A percentile compares a stretch with the other conserved stretches of the same genome.
Evolutionary conservation across 1,284 basidiomycete species (phyloP).

Genomic region (Xerocomus amazonicus): DNA sequence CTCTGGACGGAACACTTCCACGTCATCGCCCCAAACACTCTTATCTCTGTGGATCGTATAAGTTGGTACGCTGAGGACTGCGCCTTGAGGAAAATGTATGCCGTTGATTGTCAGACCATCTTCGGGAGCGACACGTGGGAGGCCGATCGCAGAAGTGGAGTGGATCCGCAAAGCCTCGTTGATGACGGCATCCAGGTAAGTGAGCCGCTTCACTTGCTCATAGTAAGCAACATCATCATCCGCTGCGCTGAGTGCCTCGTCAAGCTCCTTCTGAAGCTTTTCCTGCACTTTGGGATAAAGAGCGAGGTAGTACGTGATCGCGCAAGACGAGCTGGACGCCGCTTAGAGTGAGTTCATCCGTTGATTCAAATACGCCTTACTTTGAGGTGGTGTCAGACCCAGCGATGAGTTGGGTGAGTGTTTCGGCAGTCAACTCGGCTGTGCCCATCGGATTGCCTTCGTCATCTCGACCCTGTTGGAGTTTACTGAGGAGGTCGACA

Average conservation of each 20-base stretch:
- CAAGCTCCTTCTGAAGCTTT: conserved; percentile 78
- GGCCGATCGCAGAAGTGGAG: conserved; percentile 76
- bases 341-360: neutral
- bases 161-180: conserved; percentile 80
- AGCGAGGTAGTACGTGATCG: conserved; percentile 81
- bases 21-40: conserved; percentile 73
- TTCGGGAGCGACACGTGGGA: conserved; percentile 73
- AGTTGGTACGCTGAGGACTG: conserved; percentile 69
- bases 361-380: conserved; percentile 37
- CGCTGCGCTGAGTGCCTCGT: conserved; percentile 63
- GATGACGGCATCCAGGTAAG: conserved; percentile 80
- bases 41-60: conserved; percentile 77
- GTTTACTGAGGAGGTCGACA: conserved; percentile 76
- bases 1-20: conserved; percentile 74
- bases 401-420: conserved; percentile 81
- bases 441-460: conserved; percentile 75
- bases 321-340: conserved; percentile 65
- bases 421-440: conserved; percentile 84
- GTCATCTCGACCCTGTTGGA: conserved; percentile 75
- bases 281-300: conserved; percentile 60
- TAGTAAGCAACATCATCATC: conserved; percentile 53
- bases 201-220: conserved; percentile 64
- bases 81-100: conserved; percentile 65
- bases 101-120: conserved; percentile 62
- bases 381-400: conserved; percentile 84